Base-by-base conservation (phyloP, 345 rosid species). In the Cardamine resedifolia region DNA sequence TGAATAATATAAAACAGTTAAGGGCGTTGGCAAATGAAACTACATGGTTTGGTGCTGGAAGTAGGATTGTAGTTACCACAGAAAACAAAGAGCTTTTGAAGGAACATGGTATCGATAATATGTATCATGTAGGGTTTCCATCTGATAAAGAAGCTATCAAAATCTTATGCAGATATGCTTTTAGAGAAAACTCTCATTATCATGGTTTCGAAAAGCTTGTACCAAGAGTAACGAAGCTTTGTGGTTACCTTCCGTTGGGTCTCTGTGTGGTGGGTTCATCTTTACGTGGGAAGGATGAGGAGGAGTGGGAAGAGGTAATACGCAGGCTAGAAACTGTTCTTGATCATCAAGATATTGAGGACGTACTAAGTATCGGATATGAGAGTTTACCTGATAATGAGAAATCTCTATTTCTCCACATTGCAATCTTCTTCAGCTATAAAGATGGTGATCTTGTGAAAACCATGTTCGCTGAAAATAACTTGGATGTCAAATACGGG, bases 381-480 rank as follows among this genome's bases (percentile, higher is more conserved):
- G 70, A 81, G 2, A 65, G 72, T n/a, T 44, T 83, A 7, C 4
- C 49, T 19, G 66, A 67, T 4, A 12, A 43, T 14, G 71, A 60
- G 9, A 55, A 77, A 72, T 1, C 2, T 0, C n/a, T 81, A 3
- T 83, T 83, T 74, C 69, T 79, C 19, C 75, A 79, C 18, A 68
- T 83, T 45, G 81, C 78, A 18, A 66, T 78, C 28, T 78, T 81
- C 64, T 77, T 79, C 10, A 76, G 43, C 14, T 30, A 70, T 2
- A 2, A 10, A 10, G 3, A 31, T 2, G 16, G 2, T 10, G 27
- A 70, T 15, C 1, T 0, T 14, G 68, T 79, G 19, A n/a, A 3
- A 16, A 4, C 27, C 16, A 62, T 79, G 24, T 18, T 77, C 0
- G 73, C 30, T 7, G 64, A 31, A 15, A 34, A 26, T 43, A 21